These are phyloP conservation scores for Verruconis gallopava DNA, from an alignment of 2,329 filamentous ascomycete species.

Conservation along the genomic window DNA sequence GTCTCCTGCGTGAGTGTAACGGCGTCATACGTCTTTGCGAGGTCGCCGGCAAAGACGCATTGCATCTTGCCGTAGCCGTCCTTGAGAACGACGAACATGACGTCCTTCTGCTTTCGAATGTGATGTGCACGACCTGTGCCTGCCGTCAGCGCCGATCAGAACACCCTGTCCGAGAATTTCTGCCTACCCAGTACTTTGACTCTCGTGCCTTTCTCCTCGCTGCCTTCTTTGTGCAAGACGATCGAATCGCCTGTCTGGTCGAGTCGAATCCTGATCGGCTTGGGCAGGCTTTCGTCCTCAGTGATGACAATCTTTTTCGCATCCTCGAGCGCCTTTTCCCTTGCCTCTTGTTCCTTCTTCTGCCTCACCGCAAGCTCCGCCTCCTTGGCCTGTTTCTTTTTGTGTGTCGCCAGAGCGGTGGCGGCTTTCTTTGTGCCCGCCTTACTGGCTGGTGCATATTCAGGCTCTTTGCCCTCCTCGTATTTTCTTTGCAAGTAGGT, in stretches of 20 bases:
- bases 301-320: slow-evolving; percentile 63
- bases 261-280: slow-evolving; percentile 63
- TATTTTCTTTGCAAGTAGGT: slow-evolving; percentile 55
- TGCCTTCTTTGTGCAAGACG: slow-evolving; percentile 38
- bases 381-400: slow-evolving; percentile 75
- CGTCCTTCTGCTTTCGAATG: slow-evolving; percentile 67
- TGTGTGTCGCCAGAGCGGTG: slow-evolving; percentile 59
- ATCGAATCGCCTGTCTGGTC: slow-evolving; percentile 52
- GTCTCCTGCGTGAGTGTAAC: slow-evolving; percentile 76
- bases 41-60: slow-evolving; percentile 65
- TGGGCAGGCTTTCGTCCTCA: slow-evolving; percentile 60
- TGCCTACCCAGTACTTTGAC: slow-evolving; percentile 59
- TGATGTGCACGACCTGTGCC: slow-evolving; percentile 53
- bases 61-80: slow-evolving; percentile 80
- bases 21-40: slow-evolving; percentile 86
- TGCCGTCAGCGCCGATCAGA: too few species aligned
- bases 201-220: slow-evolving; percentile 51
- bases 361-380: slow-evolving; percentile 58
- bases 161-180: too few species aligned
- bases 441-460: slow-evolving; percentile 75
- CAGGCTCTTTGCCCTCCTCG: slow-evolving; percentile 41
- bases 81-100: slow-evolving; percentile 73
- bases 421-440: slow-evolving; percentile 75
- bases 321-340: slow-evolving; percentile 61
- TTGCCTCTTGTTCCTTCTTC: slow-evolving; percentile 58